Evolutionary conservation across 176 grass and related monocot species (phyloP), one percentile per base, ranked within the genome.

Genomic region (Oropetium thomaeum): DNA sequence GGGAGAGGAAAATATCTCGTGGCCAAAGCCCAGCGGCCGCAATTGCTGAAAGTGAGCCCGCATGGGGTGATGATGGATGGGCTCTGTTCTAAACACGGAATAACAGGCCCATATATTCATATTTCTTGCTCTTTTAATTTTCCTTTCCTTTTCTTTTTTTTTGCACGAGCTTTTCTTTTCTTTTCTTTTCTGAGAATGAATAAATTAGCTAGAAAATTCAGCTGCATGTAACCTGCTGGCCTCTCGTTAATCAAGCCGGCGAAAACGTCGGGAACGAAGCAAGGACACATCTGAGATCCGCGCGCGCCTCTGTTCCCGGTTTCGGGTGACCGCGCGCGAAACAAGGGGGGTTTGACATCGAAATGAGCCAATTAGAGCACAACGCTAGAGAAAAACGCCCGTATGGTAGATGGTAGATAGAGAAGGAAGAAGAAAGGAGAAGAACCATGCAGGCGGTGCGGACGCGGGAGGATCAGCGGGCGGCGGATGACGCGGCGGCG

Each of bases 361-460:
- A 35, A 31, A 16, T 9, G 7, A 42, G 20, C 10, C 27, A 7
- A n/a, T n/a, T 0, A 13, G 17, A 33, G 10, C 9, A 55, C 26
- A 58, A 0, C 7, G n/a, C 0, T 0, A n/a, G 20, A n/a, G 1
- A 8, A 27, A 48, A 16, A n/a, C n/a, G n/a, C n/a, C n/a, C n/a
- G n/a, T n/a, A n/a, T n/a, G n/a, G n/a, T n/a, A 47, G 58, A 34
- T 19, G 0, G 57, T 3, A 15, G n/a, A 10, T 10, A 26, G 23
- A 20, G 55, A 1, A 30, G 39, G 14, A 14, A 29, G 14, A 15
- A 2, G 8, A 16, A 25, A 27, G 3, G 11, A 43, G 8, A 48
- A 11, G 47, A 41, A 63, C 52, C 23, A 87, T 83, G 85, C 80
- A 87, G 85, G 67, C 49, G 48, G 75, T 87, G 26, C 74, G 80